These are phyloP conservation scores for Diaporthe humulicola DNA, from an alignment of 2,329 filamentous ascomycete genomes.

Conservation along the genomic window DNA sequence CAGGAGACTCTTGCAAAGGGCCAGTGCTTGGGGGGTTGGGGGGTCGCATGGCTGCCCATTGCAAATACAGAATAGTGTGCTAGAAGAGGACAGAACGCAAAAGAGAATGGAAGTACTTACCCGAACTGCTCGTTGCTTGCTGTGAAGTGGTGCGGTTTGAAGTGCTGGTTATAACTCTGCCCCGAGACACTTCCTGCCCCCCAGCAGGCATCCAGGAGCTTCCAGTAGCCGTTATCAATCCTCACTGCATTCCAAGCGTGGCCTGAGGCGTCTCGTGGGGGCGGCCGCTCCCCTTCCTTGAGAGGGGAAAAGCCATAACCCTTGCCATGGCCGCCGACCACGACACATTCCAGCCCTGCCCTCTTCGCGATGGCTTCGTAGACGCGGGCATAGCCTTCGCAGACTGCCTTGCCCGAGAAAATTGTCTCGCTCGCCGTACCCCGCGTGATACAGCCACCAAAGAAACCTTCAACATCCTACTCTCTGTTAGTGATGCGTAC, in stretches of 20 bases:
- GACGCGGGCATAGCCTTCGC: slow-evolving; percentile 88
- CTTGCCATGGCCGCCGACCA: slow-evolving; percentile 86
- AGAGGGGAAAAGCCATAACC: slow-evolving; percentile 80
- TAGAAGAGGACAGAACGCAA: too few species aligned
- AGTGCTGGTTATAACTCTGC: slow-evolving; percentile 74
- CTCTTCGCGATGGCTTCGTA: slow-evolving; percentile 83
- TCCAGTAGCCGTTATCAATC: slow-evolving; percentile 91
- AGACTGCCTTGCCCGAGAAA: slow-evolving; percentile 84
- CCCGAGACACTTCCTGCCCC: slow-evolving; percentile 80
- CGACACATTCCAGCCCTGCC: slow-evolving; percentile 82
- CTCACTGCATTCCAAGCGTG: slow-evolving; percentile 96
- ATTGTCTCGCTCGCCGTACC: slow-evolving; percentile 81
- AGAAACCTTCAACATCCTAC: slow-evolving; percentile 78
- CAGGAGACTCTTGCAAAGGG: background rate
- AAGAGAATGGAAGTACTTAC: slow-evolving; percentile 45
- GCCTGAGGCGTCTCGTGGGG: slow-evolving; percentile 70
- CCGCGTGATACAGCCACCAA: slow-evolving; percentile 75
- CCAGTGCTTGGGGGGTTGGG: background rate
- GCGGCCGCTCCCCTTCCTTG: slow-evolving; percentile 73
- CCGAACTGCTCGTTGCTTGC: slow-evolving; percentile 84
- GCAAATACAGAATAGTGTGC: background rate
- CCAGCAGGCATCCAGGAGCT: slow-evolving; percentile 93
- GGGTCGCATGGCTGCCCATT: too few species aligned
- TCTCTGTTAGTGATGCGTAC: background rate
- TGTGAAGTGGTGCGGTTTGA: slow-evolving; percentile 74